Percentiles rank a stretch among this genome's conserved stretches.
Conservation (phyloP, 345 rosid genomes). For the Rubroshorea leprosula region DNA sequence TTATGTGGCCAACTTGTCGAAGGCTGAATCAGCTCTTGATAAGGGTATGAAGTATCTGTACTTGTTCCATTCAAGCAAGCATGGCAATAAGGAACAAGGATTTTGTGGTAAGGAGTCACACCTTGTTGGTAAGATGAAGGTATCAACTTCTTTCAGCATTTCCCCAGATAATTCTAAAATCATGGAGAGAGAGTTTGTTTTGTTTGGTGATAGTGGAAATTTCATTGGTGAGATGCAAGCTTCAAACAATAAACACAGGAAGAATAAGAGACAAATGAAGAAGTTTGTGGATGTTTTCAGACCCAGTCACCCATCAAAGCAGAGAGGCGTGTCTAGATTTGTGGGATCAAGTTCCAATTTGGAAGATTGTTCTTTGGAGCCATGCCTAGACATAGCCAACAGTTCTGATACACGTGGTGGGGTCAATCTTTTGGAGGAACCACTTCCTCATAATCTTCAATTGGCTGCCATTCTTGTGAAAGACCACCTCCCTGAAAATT, state of each 20-base stretch:
- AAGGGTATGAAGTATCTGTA: slow-evolving; percentile 42
- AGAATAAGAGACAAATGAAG: slow-evolving; percentile 57
- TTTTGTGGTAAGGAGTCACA: slow-evolving; percentile 27
- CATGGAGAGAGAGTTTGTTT: slow-evolving; percentile 71
- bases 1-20: slow-evolving; percentile 52
- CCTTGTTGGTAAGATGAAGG: slow-evolving; percentile 69
- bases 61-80: slow-evolving; percentile 46
- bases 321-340: slow-evolving; percentile 51
- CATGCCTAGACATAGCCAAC: slow-evolving; percentile 32
- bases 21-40: slow-evolving; percentile 26
- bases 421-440: slow-evolving; percentile 31
- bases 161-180: slow-evolving; percentile 40
- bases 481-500: slow-evolving; percentile 35
- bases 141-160: slow-evolving; percentile 49
- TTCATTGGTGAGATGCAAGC: slow-evolving; percentile 26
- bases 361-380: slow-evolving; percentile 47
- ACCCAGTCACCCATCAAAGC: slow-evolving; percentile 42
- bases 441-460: slow-evolving; percentile 67
- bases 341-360: slow-evolving; percentile 41
- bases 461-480: slow-evolving; percentile 69
- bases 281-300: slow-evolving; percentile 61
- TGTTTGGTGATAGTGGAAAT: slow-evolving; percentile 48
- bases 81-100: slow-evolving; percentile 32
- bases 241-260: slow-evolving; percentile 27
- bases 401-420: slow-evolving; percentile 31